A percentile compares a stretch with the other conserved stretches of the same genome.
These are phyloP conservation scores for Prunus mongolica DNA, from an alignment of 306 rosid genomes.

Conservation along the genomic window DNA sequence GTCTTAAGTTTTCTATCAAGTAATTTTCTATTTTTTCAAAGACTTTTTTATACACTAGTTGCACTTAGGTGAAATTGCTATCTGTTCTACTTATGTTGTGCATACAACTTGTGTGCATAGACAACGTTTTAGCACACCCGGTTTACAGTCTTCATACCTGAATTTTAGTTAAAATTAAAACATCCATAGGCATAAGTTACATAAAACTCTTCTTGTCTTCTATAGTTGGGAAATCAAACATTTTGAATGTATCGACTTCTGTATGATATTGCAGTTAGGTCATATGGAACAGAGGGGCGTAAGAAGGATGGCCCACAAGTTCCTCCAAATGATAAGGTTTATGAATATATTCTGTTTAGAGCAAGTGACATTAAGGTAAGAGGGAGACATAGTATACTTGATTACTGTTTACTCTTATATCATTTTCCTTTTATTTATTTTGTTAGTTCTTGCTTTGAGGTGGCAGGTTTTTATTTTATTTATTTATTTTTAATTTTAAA, in stretches of 20 bases:
- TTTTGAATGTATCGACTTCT: slow-evolving; percentile 11
- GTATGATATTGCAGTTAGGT: slow-evolving; percentile 54
- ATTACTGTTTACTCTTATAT: background rate
- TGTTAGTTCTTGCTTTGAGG: background rate
- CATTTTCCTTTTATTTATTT: background rate
- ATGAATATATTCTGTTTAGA: slow-evolving; percentile 66
- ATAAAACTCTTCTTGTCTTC: background rate
- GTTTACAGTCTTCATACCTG: background rate
- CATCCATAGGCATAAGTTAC: no score
- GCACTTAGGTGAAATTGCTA: background rate
- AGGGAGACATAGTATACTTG: background rate
- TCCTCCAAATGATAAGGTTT: slow-evolving; percentile 63
- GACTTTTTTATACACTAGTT: background rate
- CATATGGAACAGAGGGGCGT: slow-evolving; percentile 80
- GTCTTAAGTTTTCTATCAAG: background rate
- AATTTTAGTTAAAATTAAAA: background rate
- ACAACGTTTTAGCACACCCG: background rate
- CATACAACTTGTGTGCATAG: background rate
- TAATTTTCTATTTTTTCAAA: background rate
- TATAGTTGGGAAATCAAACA: slow-evolving; percentile 3
- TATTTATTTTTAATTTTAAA: background rate
- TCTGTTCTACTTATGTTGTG: background rate
- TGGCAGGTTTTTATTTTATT: background rate
- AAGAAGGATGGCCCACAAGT: slow-evolving; percentile 66
- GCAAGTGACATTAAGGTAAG: slow-evolving; percentile 72